phyloP scores from a whole-genome alignment of 352 stramenopile genomes.

The Pythium diclinum region DNA sequence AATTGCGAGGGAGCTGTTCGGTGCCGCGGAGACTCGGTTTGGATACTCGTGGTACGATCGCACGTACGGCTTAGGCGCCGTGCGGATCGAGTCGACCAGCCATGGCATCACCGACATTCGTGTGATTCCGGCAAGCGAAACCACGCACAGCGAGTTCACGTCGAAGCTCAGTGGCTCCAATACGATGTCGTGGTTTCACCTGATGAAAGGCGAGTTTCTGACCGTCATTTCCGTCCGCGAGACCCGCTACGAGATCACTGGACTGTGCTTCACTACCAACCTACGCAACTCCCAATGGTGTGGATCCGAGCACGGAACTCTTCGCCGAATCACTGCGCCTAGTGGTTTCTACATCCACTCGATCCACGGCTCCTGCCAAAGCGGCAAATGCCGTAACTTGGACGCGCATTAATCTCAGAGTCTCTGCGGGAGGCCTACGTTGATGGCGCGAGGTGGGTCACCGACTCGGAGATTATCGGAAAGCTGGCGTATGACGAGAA shows the following conservation, averaged over 20 bases:
- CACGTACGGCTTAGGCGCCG: background rate
- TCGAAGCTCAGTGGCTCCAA: background rate
- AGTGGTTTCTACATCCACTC: conserved; percentile 5
- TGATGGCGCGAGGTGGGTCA: background rate
- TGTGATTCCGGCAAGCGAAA: background rate
- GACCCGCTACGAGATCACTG: background rate
- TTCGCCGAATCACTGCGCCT: background rate
- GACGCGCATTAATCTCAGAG: conserved; percentile 1
- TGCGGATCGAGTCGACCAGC: background rate
- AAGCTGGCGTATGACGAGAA: background rate
- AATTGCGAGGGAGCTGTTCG: background rate
- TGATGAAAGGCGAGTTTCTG: conserved; percentile 7
- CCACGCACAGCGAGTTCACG: background rate
- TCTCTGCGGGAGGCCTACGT: background rate
- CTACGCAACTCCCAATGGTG: conserved; percentile 11
- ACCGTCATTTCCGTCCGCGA: background rate
- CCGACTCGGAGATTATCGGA: background rate
- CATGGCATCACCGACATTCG: background rate
- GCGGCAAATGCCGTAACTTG: background rate
- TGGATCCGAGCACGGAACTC: background rate
- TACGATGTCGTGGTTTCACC: background rate
- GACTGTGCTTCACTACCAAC: background rate
- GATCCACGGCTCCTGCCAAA: background rate
- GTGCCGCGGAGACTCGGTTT: background rate
- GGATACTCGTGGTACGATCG: background rate